Evolutionary conservation across 768 basidiomycete species (phyloP), one percentile per base, ranked within the genome.

Genomic region (Lentinula aciculospora): DNA sequence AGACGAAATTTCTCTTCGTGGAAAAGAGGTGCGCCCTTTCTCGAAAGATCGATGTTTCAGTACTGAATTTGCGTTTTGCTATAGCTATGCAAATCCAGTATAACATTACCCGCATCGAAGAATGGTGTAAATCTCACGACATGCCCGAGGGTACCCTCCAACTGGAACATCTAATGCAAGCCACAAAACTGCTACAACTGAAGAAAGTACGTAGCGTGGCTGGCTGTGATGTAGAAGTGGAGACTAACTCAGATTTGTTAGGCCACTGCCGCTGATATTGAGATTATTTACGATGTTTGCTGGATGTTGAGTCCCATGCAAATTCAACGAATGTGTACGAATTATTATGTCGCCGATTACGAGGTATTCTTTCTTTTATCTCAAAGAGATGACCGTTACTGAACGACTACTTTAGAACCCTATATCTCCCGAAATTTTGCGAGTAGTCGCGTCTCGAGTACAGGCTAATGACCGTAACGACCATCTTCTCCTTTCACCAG

Each of bases 31-130:
- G 64, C 54, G 81, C 75, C 63, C 21, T 28, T 31, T 15, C 13
- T 21, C 4, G 25, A 19, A 17, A 8, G n/a, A 21, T 40, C 31
- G 15, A 37, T 2, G 47, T 39, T 29, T 23, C 45, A 27, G 46
- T 40, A 27, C 37, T 31, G 58, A 27, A 19, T 29, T 23, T 7
- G 15, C 13, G 13, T 53, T 13, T 45, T 36, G 19, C 58, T 56
- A 37, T 61, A 98, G 97, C 97, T 3, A 98, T 99, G 97, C 97
- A 99, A 82, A 98, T 99, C 58, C 97, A 99, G 70, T 99, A 99
- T 72, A 98, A 98, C 68, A 97, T 98, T 68, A 98, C 95, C 29
- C 85, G 91, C 27, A 90, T 95, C 66, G 93, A 95, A 66, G 95
- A 98, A 73, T 98, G 97, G 97, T 99, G 97, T 79, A 98, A 99